A percentile compares a stretch with the other conserved stretches of the same genome.
Conservation (phyloP, 2,329 filamentous ascomycete species). For the Colletotrichum incanum region DNA sequence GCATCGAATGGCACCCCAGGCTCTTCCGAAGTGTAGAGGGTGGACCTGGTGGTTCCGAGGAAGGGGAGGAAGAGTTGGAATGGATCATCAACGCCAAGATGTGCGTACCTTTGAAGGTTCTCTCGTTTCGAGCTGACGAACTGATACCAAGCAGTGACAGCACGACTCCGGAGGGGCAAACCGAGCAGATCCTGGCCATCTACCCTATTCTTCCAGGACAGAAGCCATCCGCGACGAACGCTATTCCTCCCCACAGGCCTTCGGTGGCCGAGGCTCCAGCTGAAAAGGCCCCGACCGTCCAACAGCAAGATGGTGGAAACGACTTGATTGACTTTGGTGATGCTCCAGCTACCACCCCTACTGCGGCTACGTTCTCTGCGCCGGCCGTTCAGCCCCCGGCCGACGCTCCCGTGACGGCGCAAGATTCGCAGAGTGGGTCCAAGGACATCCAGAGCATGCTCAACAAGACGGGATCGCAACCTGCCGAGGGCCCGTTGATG, state of each 20-base stretch:
- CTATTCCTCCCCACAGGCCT: conserved; percentile 65
- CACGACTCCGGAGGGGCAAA: conserved; percentile 77
- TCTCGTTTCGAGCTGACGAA: not conserved
- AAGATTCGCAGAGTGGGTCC: conserved; percentile 27
- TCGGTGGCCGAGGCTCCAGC: conserved; percentile 30
- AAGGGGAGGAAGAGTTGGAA: conserved; percentile 91
- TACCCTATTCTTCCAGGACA: conserved; percentile 89
- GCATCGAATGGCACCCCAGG: conserved; percentile 88
- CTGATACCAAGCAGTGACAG: conserved; percentile 66
- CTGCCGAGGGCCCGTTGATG: conserved; percentile 64
- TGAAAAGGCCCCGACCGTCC: conserved; percentile 40
- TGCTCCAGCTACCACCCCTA: conserved; percentile 24
- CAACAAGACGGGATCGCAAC: conserved; percentile 62
- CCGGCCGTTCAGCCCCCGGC: conserved; percentile 14
- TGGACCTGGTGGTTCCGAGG: conserved; percentile 79
- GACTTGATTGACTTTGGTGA: conserved; percentile 72
- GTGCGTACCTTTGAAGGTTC: conserved; percentile 63
- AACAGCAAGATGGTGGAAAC: conserved; percentile 49
- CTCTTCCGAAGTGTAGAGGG: conserved; percentile 85
- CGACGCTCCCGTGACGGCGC: not conserved
- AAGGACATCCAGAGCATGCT: conserved; percentile 63
- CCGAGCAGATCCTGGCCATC: conserved; percentile 88
- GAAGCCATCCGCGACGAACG: conserved; percentile 67
- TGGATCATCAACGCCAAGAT: conserved; percentile 94
- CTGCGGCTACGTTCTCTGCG: conserved; percentile 27